These are phyloP conservation scores for Fonsecaea multimorphosa DNA, from an alignment of 2,329 filamentous ascomycete species.

Conservation along the genomic window DNA sequence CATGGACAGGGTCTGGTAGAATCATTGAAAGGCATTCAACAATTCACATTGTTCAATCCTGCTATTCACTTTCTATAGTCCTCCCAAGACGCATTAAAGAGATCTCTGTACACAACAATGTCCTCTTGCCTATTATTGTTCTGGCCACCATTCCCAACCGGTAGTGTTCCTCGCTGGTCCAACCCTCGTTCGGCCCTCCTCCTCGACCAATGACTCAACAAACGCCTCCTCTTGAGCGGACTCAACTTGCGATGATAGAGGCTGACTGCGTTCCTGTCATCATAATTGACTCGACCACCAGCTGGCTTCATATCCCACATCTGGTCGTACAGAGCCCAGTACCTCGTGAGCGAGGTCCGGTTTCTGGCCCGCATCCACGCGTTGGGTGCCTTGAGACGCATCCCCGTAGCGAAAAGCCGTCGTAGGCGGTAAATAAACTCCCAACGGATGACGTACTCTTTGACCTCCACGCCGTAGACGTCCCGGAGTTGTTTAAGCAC, in stretches of 20 bases:
- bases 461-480: conserved; percentile 28
- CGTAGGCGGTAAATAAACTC: conserved; percentile 25
- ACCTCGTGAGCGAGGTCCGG: conserved; percentile 9
- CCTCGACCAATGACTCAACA: neutral
- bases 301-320: conserved; percentile 34
- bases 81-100: conserved; percentile 33
- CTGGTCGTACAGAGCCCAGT: conserved; percentile 31
- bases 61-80: conserved; percentile 29
- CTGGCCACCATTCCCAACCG: neutral
- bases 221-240: conserved; percentile 2
- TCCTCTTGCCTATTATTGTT: conserved; percentile 8
- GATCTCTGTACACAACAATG: conserved; percentile 30
- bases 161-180: neutral
- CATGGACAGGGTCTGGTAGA: conserved; percentile 10
- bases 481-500: conserved; percentile 32
- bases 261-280: conserved; percentile 14
- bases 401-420: conserved; percentile 23
- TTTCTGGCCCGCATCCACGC: conserved; percentile 20
- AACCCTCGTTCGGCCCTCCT: neutral
- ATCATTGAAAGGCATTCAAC: neutral
- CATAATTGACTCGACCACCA: conserved; percentile 15
- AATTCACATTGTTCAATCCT: conserved; percentile 12
- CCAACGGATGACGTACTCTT: conserved; percentile 28
- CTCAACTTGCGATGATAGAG: conserved; percentile 18
- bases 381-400: conserved; percentile 10